Evolutionary conservation across 139 green algal genomes (phyloP), one percentile per base, ranked within the genome.

Genomic region (Prasinococcaceae sp.): DNA sequence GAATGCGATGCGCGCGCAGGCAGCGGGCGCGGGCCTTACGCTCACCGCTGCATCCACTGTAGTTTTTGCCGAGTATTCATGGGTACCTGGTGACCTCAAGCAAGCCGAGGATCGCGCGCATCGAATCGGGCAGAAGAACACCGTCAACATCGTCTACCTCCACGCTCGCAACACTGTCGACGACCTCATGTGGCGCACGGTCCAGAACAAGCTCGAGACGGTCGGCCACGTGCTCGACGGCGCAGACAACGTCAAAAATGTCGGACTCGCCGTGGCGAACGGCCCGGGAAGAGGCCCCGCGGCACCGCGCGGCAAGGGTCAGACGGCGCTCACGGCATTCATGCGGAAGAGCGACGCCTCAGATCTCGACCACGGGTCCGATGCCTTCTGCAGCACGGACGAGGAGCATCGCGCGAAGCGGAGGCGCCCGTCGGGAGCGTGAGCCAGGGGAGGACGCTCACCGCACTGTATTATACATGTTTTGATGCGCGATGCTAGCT

Each of bases 1-100:
- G 19, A 39, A 41, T 49, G 23, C 24, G 24, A 9, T 17, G 9
- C 12, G 30, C 1, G 6, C 85, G 55, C 63, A 66, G 27, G 82
- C 83, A 8, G 82, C 84, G 1, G 83, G 83, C 24, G 71, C 75
- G 22, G 84, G 84, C 19, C 66, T 94, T 22, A 94, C 80, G 0
- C 67, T 94, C 10, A 90, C 79, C 2, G 65, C 44, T 1, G 65
- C 72, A 19, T 45, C 36, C 20, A 61, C 46, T 17, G 72, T 78
- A 3, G 77, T 94, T 30, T 84, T 94, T 55, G 58, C 62, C 14
- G 77, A 84, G 65, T 42, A 71, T 12, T 58, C 58, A 25, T 84
- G 74, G 77, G 73, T 49, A 10, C 77, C 77, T 1, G 77, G 68
- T 12, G 53, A 74, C 35, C 38, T 83, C 2, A 24, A 69, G 24